Evolutionary conservation across 345 rosid genomes (phyloP).

Genomic region (Euclidium syriacum): DNA sequence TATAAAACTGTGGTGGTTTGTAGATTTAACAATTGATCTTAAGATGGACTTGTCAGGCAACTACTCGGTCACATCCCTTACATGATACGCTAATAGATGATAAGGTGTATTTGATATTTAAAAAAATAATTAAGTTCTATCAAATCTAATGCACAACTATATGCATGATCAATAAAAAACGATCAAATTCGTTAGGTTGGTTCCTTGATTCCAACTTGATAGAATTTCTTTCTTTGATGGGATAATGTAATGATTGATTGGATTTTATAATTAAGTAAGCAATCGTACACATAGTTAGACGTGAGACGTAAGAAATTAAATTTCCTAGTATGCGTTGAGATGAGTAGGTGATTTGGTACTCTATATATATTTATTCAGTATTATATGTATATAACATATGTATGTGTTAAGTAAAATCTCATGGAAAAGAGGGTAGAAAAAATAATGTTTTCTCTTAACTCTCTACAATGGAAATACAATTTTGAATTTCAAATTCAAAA

Average conservation of each 20-base stretch:
- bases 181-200: not conserved
- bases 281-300: not conserved
- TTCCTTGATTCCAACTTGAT: slow-evolving; percentile 20
- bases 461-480: no score
- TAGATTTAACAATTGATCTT: not conserved
- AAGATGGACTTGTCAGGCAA: slow-evolving; percentile 16
- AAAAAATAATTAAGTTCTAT: not conserved
- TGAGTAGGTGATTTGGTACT: not conserved
- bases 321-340: not conserved
- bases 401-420: no score
- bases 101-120: not conserved
- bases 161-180: not conserved
- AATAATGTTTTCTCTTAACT: no score
- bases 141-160: not conserved
- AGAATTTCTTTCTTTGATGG: not conserved
- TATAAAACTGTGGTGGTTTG: not conserved
- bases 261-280: not conserved
- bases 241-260: not conserved
- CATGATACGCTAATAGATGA: slow-evolving; percentile 5
- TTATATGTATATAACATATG: not conserved
- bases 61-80: slow-evolving; percentile 23
- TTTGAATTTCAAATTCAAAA: no score
- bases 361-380: not conserved
- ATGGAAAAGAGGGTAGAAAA: no score
- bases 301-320: not conserved